A percentile compares a stretch with the other conserved stretches of the same genome.
Evolutionary conservation across 2,329 filamentous ascomycete genomes (phyloP).

Genomic region (Botrytis hyacinthi): DNA sequence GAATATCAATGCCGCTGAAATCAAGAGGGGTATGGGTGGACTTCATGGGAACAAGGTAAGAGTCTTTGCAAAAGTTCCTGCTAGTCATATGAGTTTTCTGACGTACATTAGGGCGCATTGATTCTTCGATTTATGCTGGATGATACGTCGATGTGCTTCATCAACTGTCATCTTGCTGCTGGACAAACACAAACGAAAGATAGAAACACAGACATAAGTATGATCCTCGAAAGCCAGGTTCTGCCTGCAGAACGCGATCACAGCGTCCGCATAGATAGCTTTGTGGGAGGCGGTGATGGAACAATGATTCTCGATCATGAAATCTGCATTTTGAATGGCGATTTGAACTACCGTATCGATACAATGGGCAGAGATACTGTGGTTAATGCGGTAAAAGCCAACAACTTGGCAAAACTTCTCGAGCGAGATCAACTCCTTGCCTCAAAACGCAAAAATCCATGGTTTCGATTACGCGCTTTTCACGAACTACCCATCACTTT

Average conservation of each 20-base stretch:
- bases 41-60: slow-evolving; percentile 84
- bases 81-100: slow-evolving; percentile 17
- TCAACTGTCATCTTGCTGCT: slow-evolving; percentile 96
- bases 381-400: slow-evolving; percentile 75
- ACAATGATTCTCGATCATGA: slow-evolving; percentile 95
- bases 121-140: slow-evolving; percentile 90
- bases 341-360: slow-evolving; percentile 97
- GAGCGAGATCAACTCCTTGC: slow-evolving; percentile 92
- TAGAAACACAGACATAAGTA: slow-evolving; percentile 88
- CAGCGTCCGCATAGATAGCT: slow-evolving; percentile 69
- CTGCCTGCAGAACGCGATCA: slow-evolving; percentile 72
- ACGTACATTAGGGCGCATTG: slow-evolving; percentile 64
- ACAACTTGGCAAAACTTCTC: slow-evolving; percentile 80
- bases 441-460: slow-evolving; percentile 83
- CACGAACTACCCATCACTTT: slow-evolving; percentile 90
- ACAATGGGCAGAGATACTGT: slow-evolving; percentile 94
- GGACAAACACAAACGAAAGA: slow-evolving; percentile 87
- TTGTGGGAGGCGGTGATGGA: slow-evolving; percentile 88
- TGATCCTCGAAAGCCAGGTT: slow-evolving; percentile 76
- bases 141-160: slow-evolving; percentile 89
- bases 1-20: slow-evolving; percentile 74
- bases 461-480: slow-evolving; percentile 84
- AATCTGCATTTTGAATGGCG: slow-evolving; percentile 93
- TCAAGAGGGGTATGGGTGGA: slow-evolving; percentile 95
- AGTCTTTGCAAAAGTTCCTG: neutral